Percentiles rank a stretch among this genome's conserved stretches.
Conservation (phyloP, 306 rosid genomes). For the Luffa aegyptiaca region DNA sequence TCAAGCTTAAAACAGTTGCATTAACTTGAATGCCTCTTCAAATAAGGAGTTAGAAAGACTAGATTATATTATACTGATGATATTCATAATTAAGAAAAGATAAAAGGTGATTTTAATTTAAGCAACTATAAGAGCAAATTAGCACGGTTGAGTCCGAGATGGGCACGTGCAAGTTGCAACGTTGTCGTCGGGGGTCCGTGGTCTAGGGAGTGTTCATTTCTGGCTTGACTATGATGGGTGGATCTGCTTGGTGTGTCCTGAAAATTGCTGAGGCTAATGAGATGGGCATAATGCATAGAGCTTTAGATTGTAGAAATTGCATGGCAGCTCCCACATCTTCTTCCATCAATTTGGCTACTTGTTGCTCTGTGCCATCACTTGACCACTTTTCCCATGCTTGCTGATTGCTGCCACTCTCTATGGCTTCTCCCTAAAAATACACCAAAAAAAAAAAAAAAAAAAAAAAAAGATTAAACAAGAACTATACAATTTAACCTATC, state of each 20-base stretch:
- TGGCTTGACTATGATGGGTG: slow-evolving; percentile 47
- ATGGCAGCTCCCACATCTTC: slow-evolving; percentile 97
- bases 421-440: slow-evolving; percentile 43
- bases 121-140: slow-evolving; percentile 9
- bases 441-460: too few relatives aligned
- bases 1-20: not conserved
- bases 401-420: slow-evolving; percentile 46
- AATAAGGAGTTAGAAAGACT: not conserved
- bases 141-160: not conserved
- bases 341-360: slow-evolving; percentile 97
- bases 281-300: slow-evolving; percentile 96
- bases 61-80: slow-evolving; percentile 14
- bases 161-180: slow-evolving; percentile 6
- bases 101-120: not conserved
- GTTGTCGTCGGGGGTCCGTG: not conserved
- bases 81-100: slow-evolving; percentile 18
- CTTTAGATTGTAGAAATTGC: slow-evolving; percentile 96
- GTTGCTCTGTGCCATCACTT: slow-evolving; percentile 84
- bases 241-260: slow-evolving; percentile 54
- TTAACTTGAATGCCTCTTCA: not conserved
- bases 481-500: not conserved
- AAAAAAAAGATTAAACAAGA: too few relatives aligned
- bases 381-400: slow-evolving; percentile 96
- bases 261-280: slow-evolving; percentile 94
- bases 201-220: slow-evolving; percentile 66